Evolutionary conservation across 495 filamentous ascomycete species (phyloP).

Genomic region (Neurospora sp.): DNA sequence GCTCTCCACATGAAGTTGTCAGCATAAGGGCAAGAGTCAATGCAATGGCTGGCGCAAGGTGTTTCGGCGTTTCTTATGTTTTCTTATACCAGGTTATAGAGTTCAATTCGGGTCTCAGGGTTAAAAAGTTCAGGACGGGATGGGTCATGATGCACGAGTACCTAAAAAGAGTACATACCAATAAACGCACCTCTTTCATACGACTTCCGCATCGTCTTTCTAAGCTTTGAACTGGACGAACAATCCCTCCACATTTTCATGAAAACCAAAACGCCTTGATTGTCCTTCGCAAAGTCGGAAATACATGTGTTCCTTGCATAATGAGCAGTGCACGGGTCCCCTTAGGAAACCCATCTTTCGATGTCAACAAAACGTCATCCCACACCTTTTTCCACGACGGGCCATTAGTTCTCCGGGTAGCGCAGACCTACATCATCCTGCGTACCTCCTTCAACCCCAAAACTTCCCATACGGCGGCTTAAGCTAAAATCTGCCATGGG

Average conservation of each 20-base stretch:
- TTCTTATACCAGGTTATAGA: background rate
- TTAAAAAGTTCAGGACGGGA: background rate
- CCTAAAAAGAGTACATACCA: background rate
- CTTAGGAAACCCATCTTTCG: background rate
- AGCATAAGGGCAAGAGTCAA: slow-evolving; percentile 4
- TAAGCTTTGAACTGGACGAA: background rate
- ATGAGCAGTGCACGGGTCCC: background rate
- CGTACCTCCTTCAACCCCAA: background rate
- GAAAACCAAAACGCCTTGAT: background rate
- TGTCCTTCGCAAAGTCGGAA: background rate
- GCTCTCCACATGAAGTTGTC: slow-evolving; percentile 37
- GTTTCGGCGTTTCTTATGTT: slow-evolving; percentile 9
- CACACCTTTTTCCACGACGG: background rate
- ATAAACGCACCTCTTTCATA: background rate
- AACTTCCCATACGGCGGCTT: background rate
- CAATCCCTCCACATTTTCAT: background rate
- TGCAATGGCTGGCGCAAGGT: background rate
- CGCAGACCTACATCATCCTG: background rate
- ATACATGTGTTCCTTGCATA: background rate
- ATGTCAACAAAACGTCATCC: background rate
- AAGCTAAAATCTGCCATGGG: background rate
- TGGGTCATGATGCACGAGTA: background rate
- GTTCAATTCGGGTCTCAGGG: background rate
- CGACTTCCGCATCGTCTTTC: slow-evolving; percentile 1
- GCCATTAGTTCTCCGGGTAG: background rate